Evolutionary conservation across 805 yeast genomes (phyloP).

Genomic region (Blastobotrys peoriensis): DNA sequence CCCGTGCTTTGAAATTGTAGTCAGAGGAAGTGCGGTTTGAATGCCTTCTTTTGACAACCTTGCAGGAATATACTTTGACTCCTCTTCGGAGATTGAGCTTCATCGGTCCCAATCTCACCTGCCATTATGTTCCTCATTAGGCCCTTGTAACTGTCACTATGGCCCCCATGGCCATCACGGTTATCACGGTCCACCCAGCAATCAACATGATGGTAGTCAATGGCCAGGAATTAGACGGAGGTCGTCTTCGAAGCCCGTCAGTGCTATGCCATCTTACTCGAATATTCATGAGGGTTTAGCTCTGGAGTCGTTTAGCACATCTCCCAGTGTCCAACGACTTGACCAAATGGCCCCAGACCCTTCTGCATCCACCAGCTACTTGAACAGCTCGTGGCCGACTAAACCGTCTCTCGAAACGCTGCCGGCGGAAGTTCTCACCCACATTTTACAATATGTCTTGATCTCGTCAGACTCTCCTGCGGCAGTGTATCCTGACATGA

Average conservation of each 20-base stretch:
- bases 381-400: background rate
- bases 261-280: background rate
- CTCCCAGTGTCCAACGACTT: background rate
- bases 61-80: constrained; percentile 8
- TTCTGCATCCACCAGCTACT: background rate
- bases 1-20: too few relatives aligned
- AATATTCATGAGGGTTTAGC: background rate
- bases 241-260: background rate
- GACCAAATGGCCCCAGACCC: background rate
- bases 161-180: background rate
- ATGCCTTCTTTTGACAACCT: constrained; percentile 12
- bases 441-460: constrained; percentile 22
- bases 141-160: background rate
- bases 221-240: background rate
- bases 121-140: background rate
- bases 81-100: background rate
- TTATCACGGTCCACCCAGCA: background rate
- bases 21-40: background rate
- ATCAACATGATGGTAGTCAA: background rate
- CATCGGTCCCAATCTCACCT: background rate
- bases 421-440: constrained; percentile 25
- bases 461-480: constrained; percentile 1
- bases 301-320: background rate
- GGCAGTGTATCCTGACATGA: constrained; percentile 10
- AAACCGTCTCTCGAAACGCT: constrained; percentile 13